Conservation (phyloP, 2,329 filamentous ascomycete genomes). For the Septoria petroselini region DNA sequence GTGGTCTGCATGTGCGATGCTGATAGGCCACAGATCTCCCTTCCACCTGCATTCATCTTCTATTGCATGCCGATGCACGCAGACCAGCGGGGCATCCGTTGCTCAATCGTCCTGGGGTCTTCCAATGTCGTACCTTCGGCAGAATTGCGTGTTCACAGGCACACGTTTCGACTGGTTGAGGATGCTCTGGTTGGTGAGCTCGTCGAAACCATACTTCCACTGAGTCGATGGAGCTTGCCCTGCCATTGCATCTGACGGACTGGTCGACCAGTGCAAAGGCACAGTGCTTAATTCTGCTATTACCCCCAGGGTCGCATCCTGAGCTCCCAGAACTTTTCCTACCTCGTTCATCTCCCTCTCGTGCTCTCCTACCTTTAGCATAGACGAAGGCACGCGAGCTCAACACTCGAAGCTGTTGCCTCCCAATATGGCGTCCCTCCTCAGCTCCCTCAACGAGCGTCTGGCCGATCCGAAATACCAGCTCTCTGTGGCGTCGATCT, state of each 20-base stretch:
- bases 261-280: neutral
- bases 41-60: slow-evolving; percentile 13
- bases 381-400: slow-evolving; percentile 23
- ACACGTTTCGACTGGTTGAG: slow-evolving; percentile 4
- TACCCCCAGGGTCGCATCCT: slow-evolving; percentile 10
- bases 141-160: slow-evolving; percentile 12
- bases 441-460: slow-evolving; percentile 26
- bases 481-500: slow-evolving; percentile 37
- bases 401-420: slow-evolving; percentile 18
- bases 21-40: slow-evolving; percentile 19
- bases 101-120: slow-evolving; percentile 11
- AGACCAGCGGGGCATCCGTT: slow-evolving; percentile 14
- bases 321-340: slow-evolving; percentile 2
- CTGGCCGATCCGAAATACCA: slow-evolving; percentile 35
- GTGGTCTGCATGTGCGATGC: slow-evolving; percentile 16
- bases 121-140: slow-evolving; percentile 13
- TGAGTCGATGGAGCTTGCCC: slow-evolving; percentile 10
- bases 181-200: slow-evolving; percentile 7
- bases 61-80: slow-evolving; percentile 5
- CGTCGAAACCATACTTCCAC: slow-evolving; percentile 4
- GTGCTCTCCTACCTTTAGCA: slow-evolving; percentile 18
- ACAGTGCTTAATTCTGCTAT: slow-evolving; percentile 5
- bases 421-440: slow-evolving; percentile 29
- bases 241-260: slow-evolving; percentile 5
- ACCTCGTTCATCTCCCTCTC: slow-evolving; percentile 18